Evolutionary conservation across 2,329 filamentous ascomycete species (phyloP), one percentile per base, ranked within the genome.

Genomic region (Aspergillus neoniger): DNA sequence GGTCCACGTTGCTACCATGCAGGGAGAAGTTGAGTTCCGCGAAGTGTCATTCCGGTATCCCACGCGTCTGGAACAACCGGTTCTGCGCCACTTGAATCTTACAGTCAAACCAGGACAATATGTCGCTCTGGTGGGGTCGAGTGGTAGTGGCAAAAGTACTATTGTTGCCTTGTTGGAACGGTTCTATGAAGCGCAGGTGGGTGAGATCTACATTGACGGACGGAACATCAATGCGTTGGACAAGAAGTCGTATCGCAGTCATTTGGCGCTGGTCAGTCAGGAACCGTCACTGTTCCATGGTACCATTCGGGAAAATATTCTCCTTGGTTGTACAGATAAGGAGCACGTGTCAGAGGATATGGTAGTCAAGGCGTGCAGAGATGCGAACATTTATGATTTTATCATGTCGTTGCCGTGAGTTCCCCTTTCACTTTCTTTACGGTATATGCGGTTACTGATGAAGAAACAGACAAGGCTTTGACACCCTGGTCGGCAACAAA

Each of bases 201-300:
- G 91, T 4, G 76, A 77, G 2, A 86, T 93, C 44, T 77, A 87
- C 0, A 84, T 85, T 70, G 88, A 91, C 70, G 86, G 82, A 2
- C 77, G 78, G 51, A 82, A 88, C 65, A 85, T 91, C 48, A 70
- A 76, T 0, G 72, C 80, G 1, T 70, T 90, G 49, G 83, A 87
- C 59, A 78, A 88, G 0, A 80, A 80, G 62, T 75, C 81, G 12
- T 91, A 91, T 70, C 84, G 89, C 17, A 80, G 82, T 61, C 76
- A 84, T 38, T 77, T 91, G 8, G 88, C 88, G 0, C 81, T 92
- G 0, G 89, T 92, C 0, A 84, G 87, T 1, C 89, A 92, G 72
- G 89, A 92, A 70, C 82, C 89, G 3, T 86, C 86, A 0, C 80
- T 92, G 0, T 91, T 89, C 68, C 84, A 87, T 71, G 86, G 86